phyloP scores from a whole-genome alignment of 345 rosid genomes.

The Citrus cavaleriei region DNA sequence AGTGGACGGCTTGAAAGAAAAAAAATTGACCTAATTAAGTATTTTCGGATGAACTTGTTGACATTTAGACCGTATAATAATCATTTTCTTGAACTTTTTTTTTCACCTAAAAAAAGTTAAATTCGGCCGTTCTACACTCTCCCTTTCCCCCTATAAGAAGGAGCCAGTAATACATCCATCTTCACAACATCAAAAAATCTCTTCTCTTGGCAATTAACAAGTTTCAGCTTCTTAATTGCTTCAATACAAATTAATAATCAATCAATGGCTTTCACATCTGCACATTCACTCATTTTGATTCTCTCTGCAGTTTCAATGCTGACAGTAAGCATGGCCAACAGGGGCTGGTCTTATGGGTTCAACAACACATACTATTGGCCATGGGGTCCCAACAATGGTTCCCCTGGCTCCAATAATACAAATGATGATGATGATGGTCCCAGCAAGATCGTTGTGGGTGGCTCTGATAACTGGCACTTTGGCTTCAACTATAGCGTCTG shows the following conservation, averaged over 20 bases:
- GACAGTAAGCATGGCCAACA: conserved; percentile 19
- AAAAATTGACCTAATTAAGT: no score
- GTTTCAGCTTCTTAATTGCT: background rate
- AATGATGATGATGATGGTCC: conserved; percentile 12
- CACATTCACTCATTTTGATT: conserved; percentile 6
- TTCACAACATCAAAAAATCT: background rate
- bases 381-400: conserved; percentile 10
- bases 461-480: conserved; percentile 57
- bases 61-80: background rate
- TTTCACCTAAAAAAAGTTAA: background rate
- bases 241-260: background rate
- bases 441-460: conserved; percentile 56
- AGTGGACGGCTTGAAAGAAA: no score
- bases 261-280: conserved; percentile 16
- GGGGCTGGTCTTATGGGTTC: conserved; percentile 26
- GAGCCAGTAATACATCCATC: background rate
- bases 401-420: conserved; percentile 17
- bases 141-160: conserved; percentile 1
- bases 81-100: background rate
- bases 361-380: conserved; percentile 21
- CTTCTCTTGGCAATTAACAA: background rate
- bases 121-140: conserved; percentile 19
- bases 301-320: conserved; percentile 15
- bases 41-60: background rate
- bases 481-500: conserved; percentile 59